These are phyloP conservation scores for Eucalyptus melliodora DNA, from an alignment of 345 rosid species.

Conservation along the genomic window DNA sequence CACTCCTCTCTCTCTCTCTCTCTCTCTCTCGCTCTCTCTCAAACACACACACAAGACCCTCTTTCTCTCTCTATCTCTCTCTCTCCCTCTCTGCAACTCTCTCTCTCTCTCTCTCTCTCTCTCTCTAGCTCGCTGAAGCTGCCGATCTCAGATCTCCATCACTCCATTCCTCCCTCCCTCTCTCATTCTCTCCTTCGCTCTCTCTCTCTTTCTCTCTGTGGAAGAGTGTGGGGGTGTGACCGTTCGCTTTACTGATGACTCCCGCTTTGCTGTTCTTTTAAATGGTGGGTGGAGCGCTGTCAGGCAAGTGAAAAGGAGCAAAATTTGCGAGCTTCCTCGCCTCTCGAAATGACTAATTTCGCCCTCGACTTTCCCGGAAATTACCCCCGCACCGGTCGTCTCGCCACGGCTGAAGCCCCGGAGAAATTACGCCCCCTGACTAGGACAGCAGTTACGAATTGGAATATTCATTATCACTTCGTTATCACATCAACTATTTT, in stretches of 20 bases:
- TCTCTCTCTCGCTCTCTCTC: background rate
- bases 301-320: background rate
- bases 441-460: background rate
- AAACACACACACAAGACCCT: background rate
- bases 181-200: background rate
- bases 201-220: background rate
- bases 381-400: background rate
- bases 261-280: constrained; percentile 77
- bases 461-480: background rate
- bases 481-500: background rate
- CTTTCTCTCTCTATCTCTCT: background rate
- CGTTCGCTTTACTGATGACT: constrained; percentile 14
- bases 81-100: background rate
- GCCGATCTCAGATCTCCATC: constrained; percentile 1
- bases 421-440: background rate
- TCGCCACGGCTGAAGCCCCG: background rate
- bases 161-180: background rate
- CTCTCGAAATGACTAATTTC: background rate
- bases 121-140: background rate
- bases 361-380: background rate
- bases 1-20: background rate
- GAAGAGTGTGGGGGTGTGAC: background rate
- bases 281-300: constrained; percentile 3
- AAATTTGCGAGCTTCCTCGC: background rate
- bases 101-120: background rate